A percentile compares a stretch with the other conserved stretches of the same genome.
phyloP scores from a whole-genome alignment of 306 rosid genomes.

The Sphenostylis stenocarpa region DNA sequence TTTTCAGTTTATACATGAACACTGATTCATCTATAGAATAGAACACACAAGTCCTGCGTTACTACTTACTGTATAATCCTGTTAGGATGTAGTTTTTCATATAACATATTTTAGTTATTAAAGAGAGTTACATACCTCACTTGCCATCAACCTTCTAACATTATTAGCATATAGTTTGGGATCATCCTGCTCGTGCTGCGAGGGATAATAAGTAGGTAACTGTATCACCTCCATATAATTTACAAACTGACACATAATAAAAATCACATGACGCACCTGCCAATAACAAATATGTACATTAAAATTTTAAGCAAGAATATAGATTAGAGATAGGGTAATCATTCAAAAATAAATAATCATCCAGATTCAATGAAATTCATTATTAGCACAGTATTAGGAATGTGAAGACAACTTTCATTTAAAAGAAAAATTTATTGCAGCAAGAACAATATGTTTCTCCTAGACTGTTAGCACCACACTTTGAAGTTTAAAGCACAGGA shows the following conservation, averaged over 20 bases:
- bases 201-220: constrained; percentile 74
- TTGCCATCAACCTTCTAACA: constrained; percentile 79
- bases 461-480: neutral
- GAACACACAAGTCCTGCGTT: neutral
- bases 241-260: constrained; percentile 85
- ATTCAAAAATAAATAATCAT: neutral
- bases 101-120: neutral
- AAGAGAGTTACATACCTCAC: constrained; percentile 58
- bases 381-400: constrained; percentile 7
- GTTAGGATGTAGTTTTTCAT: neutral
- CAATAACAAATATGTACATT: constrained; percentile 25
- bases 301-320: neutral
- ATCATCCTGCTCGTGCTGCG: constrained; percentile 75
- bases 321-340: neutral
- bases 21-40: constrained; percentile 19
- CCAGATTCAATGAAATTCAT: neutral
- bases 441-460: neutral
- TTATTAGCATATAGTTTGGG: constrained; percentile 73
- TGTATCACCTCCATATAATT: constrained; percentile 77
- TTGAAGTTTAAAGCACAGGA: neutral
- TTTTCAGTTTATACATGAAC: neutral
- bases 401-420: neutral
- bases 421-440: neutral
- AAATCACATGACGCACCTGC: constrained; percentile 77
- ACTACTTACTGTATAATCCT: neutral